A percentile compares a stretch with the other conserved stretches of the same genome.
Conservation (phyloP, 2,329 filamentous ascomycete species). For the Diplodia mutila region DNA sequence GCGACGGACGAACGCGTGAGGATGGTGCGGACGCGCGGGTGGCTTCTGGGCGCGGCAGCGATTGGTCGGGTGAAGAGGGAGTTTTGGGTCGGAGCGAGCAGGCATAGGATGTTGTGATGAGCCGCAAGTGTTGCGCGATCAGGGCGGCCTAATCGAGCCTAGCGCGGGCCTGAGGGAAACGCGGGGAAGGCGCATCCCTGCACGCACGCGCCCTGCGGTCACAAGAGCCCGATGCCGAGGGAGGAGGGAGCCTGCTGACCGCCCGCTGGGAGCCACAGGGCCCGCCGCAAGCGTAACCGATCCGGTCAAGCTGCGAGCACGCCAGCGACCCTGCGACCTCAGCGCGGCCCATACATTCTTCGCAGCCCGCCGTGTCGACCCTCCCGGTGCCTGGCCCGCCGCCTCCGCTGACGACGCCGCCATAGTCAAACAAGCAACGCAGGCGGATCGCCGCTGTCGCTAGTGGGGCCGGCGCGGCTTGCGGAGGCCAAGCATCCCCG, state of each 20-base stretch:
- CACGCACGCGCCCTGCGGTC: background rate
- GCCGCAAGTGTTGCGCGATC: conserved; percentile 7
- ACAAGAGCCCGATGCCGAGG: background rate
- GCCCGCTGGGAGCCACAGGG: background rate
- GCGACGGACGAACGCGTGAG: background rate
- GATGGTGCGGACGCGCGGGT: background rate
- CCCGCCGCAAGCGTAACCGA: background rate
- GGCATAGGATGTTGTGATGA: conserved; percentile 17
- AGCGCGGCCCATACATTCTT: conserved; percentile 1
- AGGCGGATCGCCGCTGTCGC: conserved; percentile 5
- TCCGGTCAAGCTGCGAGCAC: conserved; percentile 1
- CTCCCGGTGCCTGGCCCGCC: background rate
- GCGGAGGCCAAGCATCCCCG: background rate
- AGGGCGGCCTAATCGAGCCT: background rate
- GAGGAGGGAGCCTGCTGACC: no score
- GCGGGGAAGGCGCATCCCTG: conserved; percentile 6
- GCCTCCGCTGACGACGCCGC: conserved; percentile 15
- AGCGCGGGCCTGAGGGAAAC: background rate
- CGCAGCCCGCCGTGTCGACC: background rate
- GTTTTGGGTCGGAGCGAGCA: background rate
- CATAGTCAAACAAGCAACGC: background rate
- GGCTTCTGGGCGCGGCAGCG: background rate
- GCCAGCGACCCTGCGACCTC: background rate
- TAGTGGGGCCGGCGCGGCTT: conserved; percentile 3
- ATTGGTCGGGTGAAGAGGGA: background rate